A percentile compares a stretch with the other conserved stretches of the same genome.
phyloP scores from a whole-genome alignment of 148 eudicot genomes.

The Fagopyrum tataricum region DNA sequence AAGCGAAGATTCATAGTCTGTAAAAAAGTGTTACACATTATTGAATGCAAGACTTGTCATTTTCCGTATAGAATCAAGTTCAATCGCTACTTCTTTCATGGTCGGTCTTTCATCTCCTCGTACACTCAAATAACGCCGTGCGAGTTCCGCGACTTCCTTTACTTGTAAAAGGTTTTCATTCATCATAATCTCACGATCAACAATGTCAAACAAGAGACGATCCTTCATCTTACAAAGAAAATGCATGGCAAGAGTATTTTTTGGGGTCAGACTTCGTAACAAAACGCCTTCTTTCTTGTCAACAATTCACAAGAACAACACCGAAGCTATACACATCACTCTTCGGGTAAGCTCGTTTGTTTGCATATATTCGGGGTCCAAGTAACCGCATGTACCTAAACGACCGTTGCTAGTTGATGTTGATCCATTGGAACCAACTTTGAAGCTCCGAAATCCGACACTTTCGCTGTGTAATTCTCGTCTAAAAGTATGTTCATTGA shows the following conservation, averaged over 20 bases:
- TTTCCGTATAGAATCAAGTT: neutral
- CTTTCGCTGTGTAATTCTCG: neutral
- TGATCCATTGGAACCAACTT: neutral
- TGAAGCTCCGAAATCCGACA: conserved; percentile 15
- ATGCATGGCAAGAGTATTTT: neutral
- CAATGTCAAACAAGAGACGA: neutral
- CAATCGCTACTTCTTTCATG: conserved; percentile 11
- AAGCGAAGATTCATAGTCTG: no score
- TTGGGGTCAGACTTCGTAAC: neutral
- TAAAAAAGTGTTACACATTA: no score
- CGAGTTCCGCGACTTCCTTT: neutral
- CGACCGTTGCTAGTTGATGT: neutral
- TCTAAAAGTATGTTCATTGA: conserved; percentile 9
- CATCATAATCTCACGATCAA: neutral
- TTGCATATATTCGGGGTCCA: conserved; percentile 15
- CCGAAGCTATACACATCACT: conserved; percentile 15
- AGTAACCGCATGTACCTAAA: conserved; percentile 10
- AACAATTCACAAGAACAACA: conserved; percentile 6
- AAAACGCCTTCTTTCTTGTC: neutral
- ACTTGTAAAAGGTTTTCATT: neutral
- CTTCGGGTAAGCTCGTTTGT: neutral
- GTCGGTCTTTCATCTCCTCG: conserved; percentile 14
- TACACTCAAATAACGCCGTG: neutral
- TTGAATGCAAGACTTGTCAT: no score
- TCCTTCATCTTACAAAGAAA: neutral